A percentile compares a stretch with the other conserved stretches of the same genome.
These are phyloP conservation scores for Zymoseptoria pseudotritici DNA, from an alignment of 2,329 filamentous ascomycete genomes.

Conservation along the genomic window DNA sequence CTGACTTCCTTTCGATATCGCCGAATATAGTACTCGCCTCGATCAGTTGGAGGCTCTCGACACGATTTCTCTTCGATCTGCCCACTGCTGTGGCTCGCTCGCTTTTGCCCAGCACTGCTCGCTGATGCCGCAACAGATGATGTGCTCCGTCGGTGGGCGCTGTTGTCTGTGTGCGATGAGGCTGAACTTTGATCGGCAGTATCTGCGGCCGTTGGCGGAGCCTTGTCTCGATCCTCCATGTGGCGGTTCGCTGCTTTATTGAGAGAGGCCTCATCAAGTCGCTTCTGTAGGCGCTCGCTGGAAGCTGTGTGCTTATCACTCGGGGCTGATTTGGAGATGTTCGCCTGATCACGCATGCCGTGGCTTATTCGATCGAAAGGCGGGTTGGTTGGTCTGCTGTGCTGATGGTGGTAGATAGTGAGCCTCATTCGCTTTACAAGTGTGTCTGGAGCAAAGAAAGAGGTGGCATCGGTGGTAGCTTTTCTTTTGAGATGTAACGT, in stretches of 20 bases:
- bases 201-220: neutral
- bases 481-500: neutral
- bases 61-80: neutral
- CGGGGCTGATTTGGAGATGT: neutral
- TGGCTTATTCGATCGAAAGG: no score
- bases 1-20: neutral
- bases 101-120: neutral
- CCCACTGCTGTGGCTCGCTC: neutral
- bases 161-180: neutral
- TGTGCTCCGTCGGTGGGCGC: no score
- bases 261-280: neutral
- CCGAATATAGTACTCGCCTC: neutral
- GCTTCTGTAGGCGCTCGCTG: neutral
- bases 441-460: no score
- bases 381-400: no score
- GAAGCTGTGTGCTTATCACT: neutral
- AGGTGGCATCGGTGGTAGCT: no score
- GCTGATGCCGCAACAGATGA: neutral
- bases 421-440: no score
- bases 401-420: no score
- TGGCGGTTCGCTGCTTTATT: neutral
- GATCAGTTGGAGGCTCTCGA: neutral
- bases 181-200: neutral
- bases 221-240: constrained; percentile 1
- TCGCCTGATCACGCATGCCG: neutral